Percentiles rank a stretch among this genome's conserved stretches.
phyloP scores from a whole-genome alignment of 176 grass and related monocot species.

The Lolium rigidum region DNA sequence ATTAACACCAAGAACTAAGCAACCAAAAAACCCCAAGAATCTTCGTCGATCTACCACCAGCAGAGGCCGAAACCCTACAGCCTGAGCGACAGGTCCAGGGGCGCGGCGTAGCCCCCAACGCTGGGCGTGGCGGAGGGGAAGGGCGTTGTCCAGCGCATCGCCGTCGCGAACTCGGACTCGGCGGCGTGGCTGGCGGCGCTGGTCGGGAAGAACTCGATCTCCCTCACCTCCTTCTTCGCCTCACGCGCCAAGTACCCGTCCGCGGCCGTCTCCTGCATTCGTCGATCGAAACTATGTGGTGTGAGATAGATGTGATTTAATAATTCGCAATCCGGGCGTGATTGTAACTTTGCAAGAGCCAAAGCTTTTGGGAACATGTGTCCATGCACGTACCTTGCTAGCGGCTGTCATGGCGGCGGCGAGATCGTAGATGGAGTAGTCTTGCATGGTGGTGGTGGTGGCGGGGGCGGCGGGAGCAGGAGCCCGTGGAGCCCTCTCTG shows the following conservation, averaged over 20 bases:
- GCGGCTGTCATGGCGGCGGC: slow-evolving; percentile 48
- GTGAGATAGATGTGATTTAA: neutral
- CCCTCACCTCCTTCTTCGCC: slow-evolving; percentile 44
- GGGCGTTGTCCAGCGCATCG: neutral
- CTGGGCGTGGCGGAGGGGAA: slow-evolving; percentile 14
- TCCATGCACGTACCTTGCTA: slow-evolving; percentile 43
- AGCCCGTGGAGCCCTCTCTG: slow-evolving; percentile 26
- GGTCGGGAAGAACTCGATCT: slow-evolving; percentile 81
- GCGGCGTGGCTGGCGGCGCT: neutral
- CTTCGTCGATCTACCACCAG: neutral
- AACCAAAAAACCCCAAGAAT: neutral
- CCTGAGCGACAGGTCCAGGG: slow-evolving; percentile 63
- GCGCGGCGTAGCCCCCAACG: neutral
- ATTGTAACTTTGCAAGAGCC: neutral
- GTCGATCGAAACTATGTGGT: neutral
- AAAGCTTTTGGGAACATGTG: neutral
- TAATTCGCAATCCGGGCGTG: neutral
- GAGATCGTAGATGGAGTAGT: slow-evolving; percentile 62
- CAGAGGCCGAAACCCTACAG: slow-evolving; percentile 42
- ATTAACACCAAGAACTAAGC: neutral
- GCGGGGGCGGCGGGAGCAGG: neutral
- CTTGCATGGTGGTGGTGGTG: neutral
- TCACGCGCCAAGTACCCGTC: slow-evolving; percentile 17
- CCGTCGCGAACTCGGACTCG: slow-evolving; percentile 31
- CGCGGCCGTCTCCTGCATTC: slow-evolving; percentile 11